Conservation (phyloP, 2,329 filamentous ascomycete species). For the Penicillium fuscoglaucum region DNA sequence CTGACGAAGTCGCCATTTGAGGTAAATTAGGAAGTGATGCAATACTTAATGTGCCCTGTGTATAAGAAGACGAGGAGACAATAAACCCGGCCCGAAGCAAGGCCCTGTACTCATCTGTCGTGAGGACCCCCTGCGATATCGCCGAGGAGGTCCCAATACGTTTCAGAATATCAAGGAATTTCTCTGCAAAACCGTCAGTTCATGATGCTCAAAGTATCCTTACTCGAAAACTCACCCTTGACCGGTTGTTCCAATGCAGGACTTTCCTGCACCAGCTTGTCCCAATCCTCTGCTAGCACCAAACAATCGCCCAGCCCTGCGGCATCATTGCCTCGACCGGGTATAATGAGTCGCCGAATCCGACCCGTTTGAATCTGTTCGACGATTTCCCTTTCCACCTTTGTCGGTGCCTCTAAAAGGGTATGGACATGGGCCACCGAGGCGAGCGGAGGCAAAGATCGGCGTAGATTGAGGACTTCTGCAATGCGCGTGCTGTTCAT, state of each 20-base stretch:
- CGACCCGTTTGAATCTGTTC: constrained; percentile 52
- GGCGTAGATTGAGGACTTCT: constrained; percentile 58
- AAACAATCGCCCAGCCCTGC: constrained; percentile 60
- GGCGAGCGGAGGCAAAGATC: constrained; percentile 57
- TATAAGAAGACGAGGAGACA: constrained; percentile 48
- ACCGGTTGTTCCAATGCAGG: constrained; percentile 34
- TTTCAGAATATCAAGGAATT: constrained; percentile 52
- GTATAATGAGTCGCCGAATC: constrained; percentile 57
- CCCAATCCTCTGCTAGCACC: constrained; percentile 56
- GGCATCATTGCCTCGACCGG: constrained; percentile 57
- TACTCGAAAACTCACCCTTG: constrained; percentile 32
- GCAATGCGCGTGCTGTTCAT: constrained; percentile 64
- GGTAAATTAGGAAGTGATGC: constrained; percentile 43
- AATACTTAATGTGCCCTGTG: constrained; percentile 43
- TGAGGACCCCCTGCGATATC: constrained; percentile 48
- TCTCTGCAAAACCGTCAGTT: constrained; percentile 36
- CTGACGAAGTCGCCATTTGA: constrained; percentile 20
- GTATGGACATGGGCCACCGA: constrained; percentile 63
- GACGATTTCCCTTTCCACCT: constrained; percentile 61
- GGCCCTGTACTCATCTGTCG: constrained; percentile 48
- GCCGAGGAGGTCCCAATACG: constrained; percentile 50
- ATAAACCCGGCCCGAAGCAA: constrained; percentile 58
- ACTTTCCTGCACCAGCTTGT: constrained; percentile 43
- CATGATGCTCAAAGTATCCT: background rate
- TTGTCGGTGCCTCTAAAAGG: constrained; percentile 56